These are phyloP conservation scores for Barnettozyma wickerhamii DNA, from an alignment of 805 yeast genomes.

Conservation along the genomic window DNA sequence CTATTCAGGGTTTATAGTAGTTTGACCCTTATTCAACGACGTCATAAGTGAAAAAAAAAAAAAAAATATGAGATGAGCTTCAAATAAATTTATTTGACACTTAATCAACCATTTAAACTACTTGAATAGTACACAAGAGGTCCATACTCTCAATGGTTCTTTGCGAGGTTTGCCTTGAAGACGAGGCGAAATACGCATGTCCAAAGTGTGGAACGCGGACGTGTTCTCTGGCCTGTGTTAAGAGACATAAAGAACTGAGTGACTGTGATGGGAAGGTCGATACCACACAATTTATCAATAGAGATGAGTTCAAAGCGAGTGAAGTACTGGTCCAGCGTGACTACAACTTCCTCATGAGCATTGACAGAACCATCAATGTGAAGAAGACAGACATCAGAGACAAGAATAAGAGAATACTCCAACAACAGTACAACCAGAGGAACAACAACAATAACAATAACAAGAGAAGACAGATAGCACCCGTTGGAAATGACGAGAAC, in stretches of 20 bases:
- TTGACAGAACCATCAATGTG: conserved; percentile 58
- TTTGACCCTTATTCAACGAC: too few relatives aligned
- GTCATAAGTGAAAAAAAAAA: too few relatives aligned
- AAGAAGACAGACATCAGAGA: conserved; percentile 47
- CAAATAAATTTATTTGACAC: too few relatives aligned
- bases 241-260: conserved; percentile 56
- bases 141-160: too few relatives aligned
- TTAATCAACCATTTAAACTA: too few relatives aligned
- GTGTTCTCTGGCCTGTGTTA: conserved; percentile 70
- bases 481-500: neutral
- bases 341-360: conserved; percentile 62
- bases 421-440: conserved; percentile 13
- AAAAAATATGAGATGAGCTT: conserved; percentile 1
- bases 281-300: conserved; percentile 51
- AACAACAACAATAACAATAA: conserved; percentile 4
- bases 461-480: conserved; percentile 12
- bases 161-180: conserved; percentile 45
- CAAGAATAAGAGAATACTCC: conserved; percentile 41
- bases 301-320: conserved; percentile 39
- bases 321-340: conserved; percentile 59
- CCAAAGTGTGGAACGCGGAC: conserved; percentile 69
- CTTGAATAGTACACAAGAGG: too few relatives aligned
- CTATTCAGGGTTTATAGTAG: too few relatives aligned
- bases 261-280: conserved; percentile 67
- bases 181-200: conserved; percentile 62